phyloP scores from a whole-genome alignment of 192 early-diverging fungal species.

The Spizellomyces sp. region DNA sequence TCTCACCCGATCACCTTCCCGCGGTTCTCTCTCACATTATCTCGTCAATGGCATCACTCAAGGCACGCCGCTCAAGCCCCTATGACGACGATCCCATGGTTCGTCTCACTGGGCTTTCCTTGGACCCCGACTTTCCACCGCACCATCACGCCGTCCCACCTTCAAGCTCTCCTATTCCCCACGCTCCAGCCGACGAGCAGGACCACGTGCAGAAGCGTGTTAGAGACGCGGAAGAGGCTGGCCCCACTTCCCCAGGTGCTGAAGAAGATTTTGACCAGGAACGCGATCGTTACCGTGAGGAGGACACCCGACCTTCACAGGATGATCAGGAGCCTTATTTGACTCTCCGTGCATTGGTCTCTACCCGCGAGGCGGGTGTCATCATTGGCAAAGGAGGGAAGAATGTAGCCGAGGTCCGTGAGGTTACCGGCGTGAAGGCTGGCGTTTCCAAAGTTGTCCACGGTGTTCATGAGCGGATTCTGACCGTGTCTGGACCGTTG shows the following conservation, averaged over 20 bases:
- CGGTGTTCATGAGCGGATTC: constrained; percentile 81
- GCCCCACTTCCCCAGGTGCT: not conserved
- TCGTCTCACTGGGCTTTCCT: constrained; percentile 25
- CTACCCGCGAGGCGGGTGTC: constrained; percentile 92
- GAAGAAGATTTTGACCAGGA: constrained; percentile 13
- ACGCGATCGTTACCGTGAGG: not conserved
- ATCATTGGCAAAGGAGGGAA: constrained; percentile 77
- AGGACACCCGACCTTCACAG: not conserved
- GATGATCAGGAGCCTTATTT: constrained; percentile 5
- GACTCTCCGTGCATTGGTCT: constrained; percentile 59
- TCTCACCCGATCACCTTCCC: constrained; percentile 1
- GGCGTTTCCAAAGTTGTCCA: constrained; percentile 89
- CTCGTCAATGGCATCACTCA: constrained; percentile 4
- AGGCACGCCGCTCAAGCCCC: constrained; percentile 30
- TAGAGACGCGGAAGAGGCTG: not conserved
- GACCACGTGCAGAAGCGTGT: not conserved
- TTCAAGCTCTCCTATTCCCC: not conserved
- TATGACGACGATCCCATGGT: constrained; percentile 38
- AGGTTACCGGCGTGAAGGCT: constrained; percentile 82
- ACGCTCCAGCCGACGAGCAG: constrained; percentile 4
- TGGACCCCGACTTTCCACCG: constrained; percentile 30
- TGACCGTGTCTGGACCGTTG: constrained; percentile 51
- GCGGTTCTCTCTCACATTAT: not conserved
- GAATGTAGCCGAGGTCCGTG: constrained; percentile 90
- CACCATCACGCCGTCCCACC: constrained; percentile 20